Conservation (phyloP, 139 green algal genomes). For the Micractinium sp. region DNA sequence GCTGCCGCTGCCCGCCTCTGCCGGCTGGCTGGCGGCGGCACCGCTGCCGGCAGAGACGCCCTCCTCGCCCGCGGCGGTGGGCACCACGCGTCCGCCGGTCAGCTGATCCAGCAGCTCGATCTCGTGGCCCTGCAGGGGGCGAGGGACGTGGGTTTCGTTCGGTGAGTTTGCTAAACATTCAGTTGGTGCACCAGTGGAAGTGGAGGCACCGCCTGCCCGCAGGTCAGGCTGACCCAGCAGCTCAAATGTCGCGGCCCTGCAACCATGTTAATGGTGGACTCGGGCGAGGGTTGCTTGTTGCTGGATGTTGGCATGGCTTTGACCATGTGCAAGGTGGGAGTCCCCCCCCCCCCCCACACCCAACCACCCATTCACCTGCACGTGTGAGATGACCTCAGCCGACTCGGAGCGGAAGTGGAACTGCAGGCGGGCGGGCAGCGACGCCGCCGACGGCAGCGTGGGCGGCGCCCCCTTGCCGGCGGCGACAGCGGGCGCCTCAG, state of each 20-base stretch:
- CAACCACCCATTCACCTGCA: slow-evolving; percentile 18
- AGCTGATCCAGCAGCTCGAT: slow-evolving; percentile 45
- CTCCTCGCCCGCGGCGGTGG: slow-evolving; percentile 18
- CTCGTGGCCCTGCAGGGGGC: slow-evolving; percentile 32
- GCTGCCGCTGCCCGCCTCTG: background rate
- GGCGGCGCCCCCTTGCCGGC: background rate
- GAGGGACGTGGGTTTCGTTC: background rate
- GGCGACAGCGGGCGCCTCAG: background rate
- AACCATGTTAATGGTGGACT: too few relatives aligned
- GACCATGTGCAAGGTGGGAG: too few relatives aligned
- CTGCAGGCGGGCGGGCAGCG: slow-evolving; percentile 27
- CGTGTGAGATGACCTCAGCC: slow-evolving; percentile 35
- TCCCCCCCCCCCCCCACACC: too few relatives aligned
- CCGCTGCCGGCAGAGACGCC: background rate
- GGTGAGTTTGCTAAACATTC: too few relatives aligned
- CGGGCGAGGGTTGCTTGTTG: too few relatives aligned
- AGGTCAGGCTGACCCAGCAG: too few relatives aligned
- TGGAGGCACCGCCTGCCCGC: too few relatives aligned
- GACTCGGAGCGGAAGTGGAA: slow-evolving; percentile 44
- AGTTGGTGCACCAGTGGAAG: background rate
- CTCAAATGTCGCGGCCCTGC: too few relatives aligned
- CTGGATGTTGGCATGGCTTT: too few relatives aligned
- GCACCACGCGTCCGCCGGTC: slow-evolving; percentile 30
- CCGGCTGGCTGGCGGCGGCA: background rate
- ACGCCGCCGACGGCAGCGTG: background rate